Evolutionary conservation across 2,329 filamentous ascomycete species (phyloP).

Genomic region (Aspergillus sp.): DNA sequence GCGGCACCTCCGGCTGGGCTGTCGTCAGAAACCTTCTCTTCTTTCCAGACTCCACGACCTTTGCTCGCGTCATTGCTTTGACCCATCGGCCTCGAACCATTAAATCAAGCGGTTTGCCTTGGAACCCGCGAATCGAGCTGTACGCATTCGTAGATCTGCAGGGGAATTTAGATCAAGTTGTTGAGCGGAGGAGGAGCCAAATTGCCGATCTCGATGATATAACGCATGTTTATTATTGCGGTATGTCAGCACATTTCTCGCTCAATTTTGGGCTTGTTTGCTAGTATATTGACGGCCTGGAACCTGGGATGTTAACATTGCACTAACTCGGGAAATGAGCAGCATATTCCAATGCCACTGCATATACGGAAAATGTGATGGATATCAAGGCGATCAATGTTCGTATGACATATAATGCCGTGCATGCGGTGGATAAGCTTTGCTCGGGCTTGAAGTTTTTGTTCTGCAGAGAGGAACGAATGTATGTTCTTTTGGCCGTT

Average conservation of each 20-base stretch:
- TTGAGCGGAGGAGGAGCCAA: slow-evolving; percentile 31
- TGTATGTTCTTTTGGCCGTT: not conserved
- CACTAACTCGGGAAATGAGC: not conserved
- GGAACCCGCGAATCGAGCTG: slow-evolving; percentile 17
- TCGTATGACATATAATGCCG: slow-evolving; percentile 19
- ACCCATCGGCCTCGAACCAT: not conserved
- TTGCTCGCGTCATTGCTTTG: slow-evolving; percentile 6
- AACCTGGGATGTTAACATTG: not conserved
- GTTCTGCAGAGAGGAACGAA: slow-evolving; percentile 11
- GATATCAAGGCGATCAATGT: slow-evolving; percentile 11
- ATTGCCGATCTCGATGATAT: slow-evolving; percentile 38
- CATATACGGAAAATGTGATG: not conserved
- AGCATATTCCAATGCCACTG: not conserved
- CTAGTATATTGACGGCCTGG: not conserved
- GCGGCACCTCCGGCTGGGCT: slow-evolving; percentile 33
- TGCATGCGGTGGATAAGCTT: slow-evolving; percentile 22
- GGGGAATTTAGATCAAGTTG: slow-evolving; percentile 26
- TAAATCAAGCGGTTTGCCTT: slow-evolving; percentile 16
- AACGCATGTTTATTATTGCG: slow-evolving; percentile 47
- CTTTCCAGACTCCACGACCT: slow-evolving; percentile 28
- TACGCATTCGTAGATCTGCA: slow-evolving; percentile 26
- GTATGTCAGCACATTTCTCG: slow-evolving; percentile 14
- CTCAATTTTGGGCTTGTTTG: not conserved
- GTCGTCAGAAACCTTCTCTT: slow-evolving; percentile 23
- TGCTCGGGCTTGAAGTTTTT: slow-evolving; percentile 22